Evolutionary conservation across 1,284 basidiomycete genomes (phyloP), one percentile per base, ranked within the genome.

Genomic region (Apiotrichum sp.): DNA sequence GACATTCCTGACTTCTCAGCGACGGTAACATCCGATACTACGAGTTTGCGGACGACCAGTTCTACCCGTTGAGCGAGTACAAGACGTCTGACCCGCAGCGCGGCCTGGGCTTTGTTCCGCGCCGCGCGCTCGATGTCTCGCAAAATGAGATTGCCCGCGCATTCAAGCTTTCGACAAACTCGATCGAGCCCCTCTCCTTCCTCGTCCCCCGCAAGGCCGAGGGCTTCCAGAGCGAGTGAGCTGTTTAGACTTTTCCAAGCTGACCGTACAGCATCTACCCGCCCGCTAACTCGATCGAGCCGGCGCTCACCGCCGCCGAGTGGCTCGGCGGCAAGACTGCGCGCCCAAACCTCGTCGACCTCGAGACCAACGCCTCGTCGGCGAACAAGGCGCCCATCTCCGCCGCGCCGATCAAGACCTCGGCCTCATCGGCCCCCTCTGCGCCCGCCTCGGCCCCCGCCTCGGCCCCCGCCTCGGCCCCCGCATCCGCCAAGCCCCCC

Each of bases 131-230:
- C 63, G 90, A 85, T 68, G 87, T 93, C 16, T 78, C 83, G 39
- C 91, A 97, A 55, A 95, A 93, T 75, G 96, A 98, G 77, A 97
- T 98, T 65, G 93, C 92, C 1, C 84, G 92, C 44, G 92, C 89
- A 0, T 97, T 91, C 83, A 98, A 98, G 77, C 82, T 97, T 33
- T 82, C 86, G 4, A 85, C 82, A 1, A 79, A 79, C 29, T 79
- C 81, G 36, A 83, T 97, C 58, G 92, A 97, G 72, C 89, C 93
- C 3, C 87, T 98, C 65, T 85, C 85, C 1, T 98, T 97, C 78
- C 87, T 93, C 66, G 92, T 97, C 16, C 95, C 93, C 10, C 84
- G 93, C 64, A 93, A 88, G 63, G 68, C 74, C 14, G 75, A 77
- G 55, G 68, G 64, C 42, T 77, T 77, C 72, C 75, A 77, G 59